Base-by-base conservation (phyloP, 1,284 basidiomycete species). In the Trichosporon coremiiforme region DNA sequence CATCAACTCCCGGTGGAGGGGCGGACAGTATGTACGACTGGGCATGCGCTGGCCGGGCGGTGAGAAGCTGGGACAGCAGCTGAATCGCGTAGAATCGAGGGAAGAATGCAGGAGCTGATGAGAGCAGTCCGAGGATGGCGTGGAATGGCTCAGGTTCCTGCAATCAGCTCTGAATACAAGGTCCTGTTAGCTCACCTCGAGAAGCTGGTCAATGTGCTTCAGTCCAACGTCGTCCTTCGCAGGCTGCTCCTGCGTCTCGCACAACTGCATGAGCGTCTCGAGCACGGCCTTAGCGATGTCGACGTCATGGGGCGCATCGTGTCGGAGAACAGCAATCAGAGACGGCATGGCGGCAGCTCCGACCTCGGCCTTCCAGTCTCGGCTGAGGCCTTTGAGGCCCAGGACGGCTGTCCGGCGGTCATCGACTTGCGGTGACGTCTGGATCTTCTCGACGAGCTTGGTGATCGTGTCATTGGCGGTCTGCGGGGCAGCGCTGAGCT, bases 321-420 rank as follows among this genome's bases (percentile, higher is more conserved):
- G 91, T 75, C 90, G 87, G 45, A 96, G 85, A 13, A 94, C 91
- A 35, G 91, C 89, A 6, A 96, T 82, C 5, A 97, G 87, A 1
- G 92, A 90, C 5, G 87, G 85, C 15, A 98, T 85, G 1, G 93
- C 91, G 66, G 87, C 86, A 73, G 88, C 86, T 12, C 92, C 94
- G 22, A 96, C 91, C 70, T 96, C 93, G 71, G 89, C 87, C 80
- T 92, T 95, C 86, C 92, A 94, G 83, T 97, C 95, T 68, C 95
- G 88, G 64, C 91, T 87, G 65, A 98, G 89, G 15, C 95, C 95
- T 82, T 98, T 98, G 75, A 99, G 88, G 0, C 94, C 89, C 60
- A 98, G 86, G 10, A 99, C 90, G 0, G 95, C 92, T 20, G 95
- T 95, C 66, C 94, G 88, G 75, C 95, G 87, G 84, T 98, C 96